Evolutionary conservation across 495 filamentous ascomycete genomes (phyloP).

Genomic region (Entonaema liquescens): DNA sequence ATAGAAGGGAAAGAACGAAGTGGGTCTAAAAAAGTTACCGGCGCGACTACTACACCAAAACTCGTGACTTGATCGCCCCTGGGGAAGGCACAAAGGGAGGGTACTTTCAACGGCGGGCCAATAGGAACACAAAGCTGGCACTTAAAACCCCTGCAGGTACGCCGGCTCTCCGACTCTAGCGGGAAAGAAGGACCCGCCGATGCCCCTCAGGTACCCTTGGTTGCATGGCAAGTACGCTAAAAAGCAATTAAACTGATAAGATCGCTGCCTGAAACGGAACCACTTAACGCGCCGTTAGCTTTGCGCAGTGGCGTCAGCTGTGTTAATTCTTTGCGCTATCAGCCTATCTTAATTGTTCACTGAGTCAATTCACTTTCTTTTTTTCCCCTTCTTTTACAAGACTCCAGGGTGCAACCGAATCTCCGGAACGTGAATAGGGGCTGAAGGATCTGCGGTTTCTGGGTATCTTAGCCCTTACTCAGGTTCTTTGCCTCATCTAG

Average conservation of each 20-base stretch:
- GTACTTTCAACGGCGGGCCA: slow-evolving; percentile 2
- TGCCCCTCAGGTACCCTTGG: slow-evolving; percentile 13
- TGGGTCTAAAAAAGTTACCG: neutral
- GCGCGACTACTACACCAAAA: slow-evolving; percentile 37
- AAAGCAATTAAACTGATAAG: slow-evolving; percentile 37
- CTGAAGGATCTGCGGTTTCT: neutral
- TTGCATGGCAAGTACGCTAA: slow-evolving; percentile 9
- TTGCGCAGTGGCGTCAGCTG: neutral
- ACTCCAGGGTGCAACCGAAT: neutral
- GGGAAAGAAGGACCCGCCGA: slow-evolving; percentile 5
- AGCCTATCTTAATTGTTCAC: neutral
- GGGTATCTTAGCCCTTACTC: neutral
- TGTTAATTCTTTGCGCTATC: neutral
- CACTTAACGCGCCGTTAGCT: slow-evolving; percentile 35
- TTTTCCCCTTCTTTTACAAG: neutral
- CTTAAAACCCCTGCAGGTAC: slow-evolving; percentile 23
- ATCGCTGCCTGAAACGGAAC: slow-evolving; percentile 24
- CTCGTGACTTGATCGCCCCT: slow-evolving; percentile 33
- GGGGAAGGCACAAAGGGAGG: slow-evolving; percentile 2
- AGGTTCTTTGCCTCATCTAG: neutral
- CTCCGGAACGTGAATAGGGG: neutral
- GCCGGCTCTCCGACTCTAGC: slow-evolving; percentile 2
- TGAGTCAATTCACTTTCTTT: neutral
- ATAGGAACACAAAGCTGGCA: slow-evolving; percentile 2
- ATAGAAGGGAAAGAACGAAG: neutral